Evolutionary conservation across 2,329 filamentous ascomycete species (phyloP), one percentile per base, ranked within the genome.

Genomic region (Aspergillus novofumigatus): DNA sequence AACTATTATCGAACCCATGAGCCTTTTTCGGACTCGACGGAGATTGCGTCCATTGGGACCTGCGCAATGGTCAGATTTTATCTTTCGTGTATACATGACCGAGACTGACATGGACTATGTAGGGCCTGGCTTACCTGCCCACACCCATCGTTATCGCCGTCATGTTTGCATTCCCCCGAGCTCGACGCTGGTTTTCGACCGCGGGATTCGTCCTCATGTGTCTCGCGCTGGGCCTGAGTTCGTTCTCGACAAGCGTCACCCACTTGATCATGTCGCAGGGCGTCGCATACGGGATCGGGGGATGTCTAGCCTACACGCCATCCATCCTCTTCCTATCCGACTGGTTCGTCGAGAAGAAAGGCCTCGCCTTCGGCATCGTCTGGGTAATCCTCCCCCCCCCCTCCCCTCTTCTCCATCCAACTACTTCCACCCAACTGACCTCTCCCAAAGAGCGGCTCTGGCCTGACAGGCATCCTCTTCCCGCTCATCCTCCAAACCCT

Each of bases 311-410:
- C 3, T 84, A 75, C 65, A 80, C 66, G 21, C 78, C 78, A 0
- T 74, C 75, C 2, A 75, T 81, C 32, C 67, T 78, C 51, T 77
- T 76, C 49, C 71, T 82, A 50, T 77, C 81, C 38, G 78, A 82
- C 62, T 86, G 65, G 75, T 83, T 82, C 67, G 74, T 81, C 8
- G 75, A 79, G 62, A 66, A 75, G 20, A 69, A 72, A 51, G 78
- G 78, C 62, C 73, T 68, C 64, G 76, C 75, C 0, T 74, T 77
- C 11, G 81, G 80, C 1, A 62, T 77, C 1, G 75, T 79, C 44
- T 80, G 79, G 77, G 66, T 66, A 35, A n/a, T n/a, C n/a, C n/a
- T n/a, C n/a, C n/a, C n/a, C n/a, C n/a, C n/a, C n/a, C n/a, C n/a
- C n/a, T n/a, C n/a, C 3, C 35, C 11, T 26, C 28, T 11, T 14